Base-by-base conservation (phyloP, 2,329 filamentous ascomycete species). In the Ascosphaera apis region DNA sequence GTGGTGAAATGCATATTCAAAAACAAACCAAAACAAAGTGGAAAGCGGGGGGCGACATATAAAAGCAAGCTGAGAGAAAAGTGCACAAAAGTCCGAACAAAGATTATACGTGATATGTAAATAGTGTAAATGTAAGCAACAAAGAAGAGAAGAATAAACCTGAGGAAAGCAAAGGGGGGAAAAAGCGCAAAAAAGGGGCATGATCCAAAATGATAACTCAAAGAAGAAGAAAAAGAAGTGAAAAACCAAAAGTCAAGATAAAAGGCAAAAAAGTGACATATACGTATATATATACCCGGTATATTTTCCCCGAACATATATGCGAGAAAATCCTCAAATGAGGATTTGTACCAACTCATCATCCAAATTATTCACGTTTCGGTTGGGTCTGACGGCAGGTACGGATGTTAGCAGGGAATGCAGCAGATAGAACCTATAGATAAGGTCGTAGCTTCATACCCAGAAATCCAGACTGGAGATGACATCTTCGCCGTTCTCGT, bases 401-500 rank as follows among this genome's bases (percentile, higher is more conserved):
- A n/a, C n/a, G n/a, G n/a, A n/a, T n/a, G n/a, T n/a, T n/a, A n/a
- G n/a, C n/a, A n/a, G n/a, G n/a, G n/a, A n/a, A n/a, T n/a, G n/a
- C n/a, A n/a, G n/a, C n/a, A n/a, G n/a, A n/a, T n/a, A n/a, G n/a
- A n/a, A n/a, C n/a, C n/a, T n/a, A n/a, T n/a, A n/a, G n/a, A n/a
- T n/a, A n/a, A n/a, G n/a, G n/a, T n/a, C n/a, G n/a, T n/a, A n/a
- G n/a, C n/a, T n/a, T n/a, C n/a, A n/a, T n/a, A n/a, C n/a, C 86
- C 86, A 98, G 62, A 98, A 98, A 60, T 98, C 88, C 51, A 98
- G 71, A 42, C 82, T 83, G 47, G 88, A 83, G 43, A 98, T 78
- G 36, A 92, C 75, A 52, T 98, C 88, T 52, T 91, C 81, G 45
- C 88, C 86, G 44, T 72, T 65, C 54, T 98, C 88, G 50, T 95